phyloP scores from a whole-genome alignment of 768 basidiomycete species.

The Termitomyces sp. region DNA sequence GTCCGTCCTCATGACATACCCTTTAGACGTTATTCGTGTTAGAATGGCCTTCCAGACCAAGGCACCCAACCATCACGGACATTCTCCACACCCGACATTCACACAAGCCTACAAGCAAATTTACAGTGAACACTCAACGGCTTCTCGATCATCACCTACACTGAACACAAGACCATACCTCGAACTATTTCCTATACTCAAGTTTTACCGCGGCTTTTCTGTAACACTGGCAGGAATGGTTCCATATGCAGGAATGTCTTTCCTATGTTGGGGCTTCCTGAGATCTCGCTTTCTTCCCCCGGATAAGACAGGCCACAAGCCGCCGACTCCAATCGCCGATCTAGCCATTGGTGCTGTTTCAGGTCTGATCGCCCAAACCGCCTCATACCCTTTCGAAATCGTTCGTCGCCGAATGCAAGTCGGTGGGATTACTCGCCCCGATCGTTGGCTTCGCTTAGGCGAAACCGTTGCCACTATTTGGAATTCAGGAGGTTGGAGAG shows the following conservation, averaged over 20 bases:
- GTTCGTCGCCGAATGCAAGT: slow-evolving; percentile 93
- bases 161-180: slow-evolving; percentile 36
- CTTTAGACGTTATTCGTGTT: slow-evolving; percentile 92
- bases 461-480: slow-evolving; percentile 77
- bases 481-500: slow-evolving; percentile 69
- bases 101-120: slow-evolving; percentile 58
- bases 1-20: slow-evolving; percentile 92
- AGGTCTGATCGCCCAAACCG: slow-evolving; percentile 83
- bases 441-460: slow-evolving; percentile 74
- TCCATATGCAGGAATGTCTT: slow-evolving; percentile 94
- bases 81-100: slow-evolving; percentile 46
- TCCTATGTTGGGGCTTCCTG: slow-evolving; percentile 86
- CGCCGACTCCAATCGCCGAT: slow-evolving; percentile 56
- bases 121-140: slow-evolving; percentile 59
- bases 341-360: slow-evolving; percentile 83
- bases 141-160: slow-evolving; percentile 23
- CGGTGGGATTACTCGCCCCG: slow-evolving; percentile 77
- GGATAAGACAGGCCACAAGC: slow-evolving; percentile 31
- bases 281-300: slow-evolving; percentile 58
- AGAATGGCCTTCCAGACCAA: slow-evolving; percentile 88
- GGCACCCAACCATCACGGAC: slow-evolving; percentile 23
- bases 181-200: slow-evolving; percentile 69
- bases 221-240: slow-evolving; percentile 91
- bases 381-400: slow-evolving; percentile 94
- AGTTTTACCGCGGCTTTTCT: slow-evolving; percentile 97